Percentiles rank a stretch among this genome's conserved stretches.
Conservation (phyloP, 768 basidiomycete genomes). For the Hirschioporus abietinus region DNA sequence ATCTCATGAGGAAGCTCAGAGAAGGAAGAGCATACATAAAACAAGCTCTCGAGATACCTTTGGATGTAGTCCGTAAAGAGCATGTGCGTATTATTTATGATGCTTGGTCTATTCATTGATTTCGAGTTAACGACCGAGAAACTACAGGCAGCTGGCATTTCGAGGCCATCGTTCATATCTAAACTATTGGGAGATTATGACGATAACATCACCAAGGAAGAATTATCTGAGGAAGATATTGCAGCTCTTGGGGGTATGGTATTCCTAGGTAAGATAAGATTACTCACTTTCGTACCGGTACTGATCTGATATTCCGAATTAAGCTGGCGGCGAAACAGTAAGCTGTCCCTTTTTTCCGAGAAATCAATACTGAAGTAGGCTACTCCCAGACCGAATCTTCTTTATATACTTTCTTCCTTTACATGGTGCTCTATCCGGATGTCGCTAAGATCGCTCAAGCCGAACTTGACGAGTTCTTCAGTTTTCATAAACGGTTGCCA, state of each 20-base stretch:
- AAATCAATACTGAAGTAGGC: neutral
- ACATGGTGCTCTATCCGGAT: constrained; percentile 16
- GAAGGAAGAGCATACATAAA: neutral
- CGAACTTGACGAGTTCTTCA: constrained; percentile 23
- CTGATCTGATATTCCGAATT: neutral
- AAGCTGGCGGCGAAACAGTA: constrained; percentile 3
- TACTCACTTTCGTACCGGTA: neutral
- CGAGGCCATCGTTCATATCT: neutral
- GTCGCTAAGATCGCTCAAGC: constrained; percentile 19
- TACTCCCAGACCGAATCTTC: neutral
- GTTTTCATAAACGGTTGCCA: constrained; percentile 17
- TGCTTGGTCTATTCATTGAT: neutral
- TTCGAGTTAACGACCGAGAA: too few species aligned
- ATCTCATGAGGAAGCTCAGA: neutral
- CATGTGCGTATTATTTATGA: neutral
- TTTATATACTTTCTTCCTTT: constrained; percentile 6
- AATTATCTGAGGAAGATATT: neutral
- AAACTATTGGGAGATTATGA: neutral
- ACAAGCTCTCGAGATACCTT: neutral
- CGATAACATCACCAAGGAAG: neutral
- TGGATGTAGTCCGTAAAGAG: neutral
- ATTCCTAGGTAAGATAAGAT: neutral
- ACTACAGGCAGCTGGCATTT: neutral
- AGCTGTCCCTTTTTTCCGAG: neutral
- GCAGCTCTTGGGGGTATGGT: neutral